phyloP scores from a whole-genome alignment of 345 rosid species.

The Populus deltoides region DNA sequence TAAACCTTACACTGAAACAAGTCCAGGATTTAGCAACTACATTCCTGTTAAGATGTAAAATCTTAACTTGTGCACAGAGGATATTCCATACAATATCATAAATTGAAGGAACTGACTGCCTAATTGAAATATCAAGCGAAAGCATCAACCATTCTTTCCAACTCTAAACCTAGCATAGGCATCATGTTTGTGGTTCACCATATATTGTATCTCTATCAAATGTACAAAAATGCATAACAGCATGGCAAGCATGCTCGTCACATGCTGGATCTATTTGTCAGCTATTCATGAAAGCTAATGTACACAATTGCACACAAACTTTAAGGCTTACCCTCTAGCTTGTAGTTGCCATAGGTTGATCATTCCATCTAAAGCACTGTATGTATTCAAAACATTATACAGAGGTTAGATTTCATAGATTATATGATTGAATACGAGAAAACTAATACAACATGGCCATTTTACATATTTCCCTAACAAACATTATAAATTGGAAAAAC shows the following conservation, averaged over 20 bases:
- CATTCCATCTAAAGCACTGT: constrained; percentile 45
- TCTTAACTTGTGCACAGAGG: neutral
- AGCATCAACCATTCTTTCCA: neutral
- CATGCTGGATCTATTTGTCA: neutral
- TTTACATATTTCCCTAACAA: neutral
- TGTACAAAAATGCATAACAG: neutral
- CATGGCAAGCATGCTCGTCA: neutral
- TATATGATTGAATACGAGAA: neutral
- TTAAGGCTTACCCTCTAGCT: constrained; percentile 26
- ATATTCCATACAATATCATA: neutral
- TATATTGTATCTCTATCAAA: neutral
- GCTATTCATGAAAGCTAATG: neutral
- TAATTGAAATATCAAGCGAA: neutral
- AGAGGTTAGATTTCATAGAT: neutral
- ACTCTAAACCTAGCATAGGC: constrained; percentile 1
- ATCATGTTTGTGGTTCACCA: constrained; percentile 2
- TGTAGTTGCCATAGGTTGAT: constrained; percentile 46
- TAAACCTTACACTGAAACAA: neutral
- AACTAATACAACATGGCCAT: neutral
- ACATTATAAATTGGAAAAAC: neutral
- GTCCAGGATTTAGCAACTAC: neutral
- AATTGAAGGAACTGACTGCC: neutral
- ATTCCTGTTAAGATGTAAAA: neutral
- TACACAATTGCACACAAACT: neutral
- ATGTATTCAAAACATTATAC: constrained; percentile 3